A percentile compares a stretch with the other conserved stretches of the same genome.
phyloP scores from a whole-genome alignment of 2,329 filamentous ascomycete genomes.

The Coniella lustricola region DNA sequence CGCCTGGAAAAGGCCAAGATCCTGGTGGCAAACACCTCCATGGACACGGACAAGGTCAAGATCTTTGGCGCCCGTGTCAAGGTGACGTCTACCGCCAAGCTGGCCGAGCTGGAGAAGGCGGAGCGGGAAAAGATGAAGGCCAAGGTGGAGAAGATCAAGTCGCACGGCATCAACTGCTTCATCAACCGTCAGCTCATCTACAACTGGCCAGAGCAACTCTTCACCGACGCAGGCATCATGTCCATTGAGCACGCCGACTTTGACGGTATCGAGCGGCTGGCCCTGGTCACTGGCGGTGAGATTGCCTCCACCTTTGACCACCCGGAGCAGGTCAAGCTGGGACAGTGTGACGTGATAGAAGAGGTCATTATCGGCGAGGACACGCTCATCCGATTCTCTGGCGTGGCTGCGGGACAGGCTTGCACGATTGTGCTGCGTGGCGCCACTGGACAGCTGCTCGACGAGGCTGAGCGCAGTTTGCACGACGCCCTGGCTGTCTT shows the following conservation, averaged over 20 bases:
- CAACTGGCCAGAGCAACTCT: slow-evolving; percentile 99
- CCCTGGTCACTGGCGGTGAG: slow-evolving; percentile 92
- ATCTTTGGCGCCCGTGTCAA: slow-evolving; percentile 97
- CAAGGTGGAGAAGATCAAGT: slow-evolving; percentile 98
- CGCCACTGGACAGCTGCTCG: slow-evolving; percentile 91
- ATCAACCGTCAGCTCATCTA: slow-evolving; percentile 99
- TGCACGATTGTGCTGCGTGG: slow-evolving; percentile 96
- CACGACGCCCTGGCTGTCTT: slow-evolving; percentile 95
- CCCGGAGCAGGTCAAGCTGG: slow-evolving; percentile 92
- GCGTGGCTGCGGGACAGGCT: slow-evolving; percentile 85
- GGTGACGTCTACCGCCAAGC: slow-evolving; percentile 90
- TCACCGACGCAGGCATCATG: slow-evolving; percentile 94
- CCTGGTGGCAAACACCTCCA: slow-evolving; percentile 92
- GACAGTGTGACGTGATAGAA: slow-evolving; percentile 90
- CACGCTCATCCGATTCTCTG: slow-evolving; percentile 94
- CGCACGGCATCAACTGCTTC: slow-evolving; percentile 99
- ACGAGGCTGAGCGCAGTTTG: slow-evolving; percentile 91
- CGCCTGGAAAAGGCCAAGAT: slow-evolving; percentile 97
- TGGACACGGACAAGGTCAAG: slow-evolving; percentile 99
- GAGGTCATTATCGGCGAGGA: slow-evolving; percentile 98
- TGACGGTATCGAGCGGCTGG: slow-evolving; percentile 91
- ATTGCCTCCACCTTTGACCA: slow-evolving; percentile 98
- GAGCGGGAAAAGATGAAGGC: slow-evolving; percentile 99
- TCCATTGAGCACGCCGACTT: slow-evolving; percentile 99
- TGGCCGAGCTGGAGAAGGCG: slow-evolving; percentile 96